Conservation (phyloP, 768 basidiomycete genomes). For the Rubroboletus satanas region DNA sequence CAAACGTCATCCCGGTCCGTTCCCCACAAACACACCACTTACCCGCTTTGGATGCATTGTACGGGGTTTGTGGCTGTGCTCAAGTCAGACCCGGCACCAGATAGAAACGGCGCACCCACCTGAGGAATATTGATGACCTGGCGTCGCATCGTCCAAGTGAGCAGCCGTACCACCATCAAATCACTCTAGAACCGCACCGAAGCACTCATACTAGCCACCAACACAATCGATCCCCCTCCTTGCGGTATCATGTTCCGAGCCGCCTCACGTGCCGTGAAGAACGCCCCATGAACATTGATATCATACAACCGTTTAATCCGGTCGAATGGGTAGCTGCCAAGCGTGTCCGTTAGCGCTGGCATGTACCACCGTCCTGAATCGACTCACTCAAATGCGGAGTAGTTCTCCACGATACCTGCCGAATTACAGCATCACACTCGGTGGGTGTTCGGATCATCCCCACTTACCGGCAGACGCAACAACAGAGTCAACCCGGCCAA, state of each 20-base stretch:
- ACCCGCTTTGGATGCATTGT: constrained; percentile 95
- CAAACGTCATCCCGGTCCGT: constrained; percentile 4
- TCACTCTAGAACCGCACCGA: constrained; percentile 48
- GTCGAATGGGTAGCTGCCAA: constrained; percentile 76
- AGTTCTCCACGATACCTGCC: constrained; percentile 83
- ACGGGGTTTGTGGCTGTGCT: constrained; percentile 79
- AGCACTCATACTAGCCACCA: constrained; percentile 90
- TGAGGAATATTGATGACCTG: constrained; percentile 90
- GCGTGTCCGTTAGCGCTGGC: constrained; percentile 5
- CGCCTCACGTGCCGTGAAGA: constrained; percentile 95
- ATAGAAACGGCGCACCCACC: constrained; percentile 34
- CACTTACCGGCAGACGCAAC: constrained; percentile 82
- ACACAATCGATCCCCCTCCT: constrained; percentile 75
- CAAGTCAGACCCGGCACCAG: not conserved
- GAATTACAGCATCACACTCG: not conserved
- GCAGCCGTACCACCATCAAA: not conserved
- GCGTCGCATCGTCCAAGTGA: constrained; percentile 9
- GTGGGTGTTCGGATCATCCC: constrained; percentile 9
- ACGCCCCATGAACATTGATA: constrained; percentile 91
- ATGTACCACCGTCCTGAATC: not conserved
- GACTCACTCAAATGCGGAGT: constrained; percentile 76
- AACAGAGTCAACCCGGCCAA: constrained; percentile 73
- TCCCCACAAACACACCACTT: constrained; percentile 13
- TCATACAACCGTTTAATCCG: constrained; percentile 82
- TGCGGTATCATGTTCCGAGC: constrained; percentile 86